Conservation (phyloP, 495 filamentous ascomycete species). For the Xylaria curta region DNA sequence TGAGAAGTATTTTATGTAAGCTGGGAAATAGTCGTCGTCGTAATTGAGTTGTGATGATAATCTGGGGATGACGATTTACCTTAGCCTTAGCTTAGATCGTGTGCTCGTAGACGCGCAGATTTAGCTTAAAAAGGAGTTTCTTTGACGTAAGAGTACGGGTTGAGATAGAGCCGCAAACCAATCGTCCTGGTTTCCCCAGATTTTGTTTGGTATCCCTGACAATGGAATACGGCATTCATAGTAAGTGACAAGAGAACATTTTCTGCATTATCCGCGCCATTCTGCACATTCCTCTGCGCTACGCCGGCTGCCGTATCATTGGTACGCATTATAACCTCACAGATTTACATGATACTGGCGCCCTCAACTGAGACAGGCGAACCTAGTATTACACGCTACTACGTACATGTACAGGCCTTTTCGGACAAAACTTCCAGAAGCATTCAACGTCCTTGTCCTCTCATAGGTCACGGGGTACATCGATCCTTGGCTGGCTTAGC, state of each 20-base stretch:
- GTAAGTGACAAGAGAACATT: not conserved
- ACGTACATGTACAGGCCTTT: too few species aligned
- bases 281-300: not conserved
- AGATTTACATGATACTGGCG: not conserved
- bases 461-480: conserved; percentile 8
- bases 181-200: conserved; percentile 16
- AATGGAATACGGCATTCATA: not conserved
- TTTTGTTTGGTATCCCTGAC: conserved; percentile 5
- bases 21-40: not conserved
- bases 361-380: not conserved
- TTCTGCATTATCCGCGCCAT: not conserved
- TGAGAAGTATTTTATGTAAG: not conserved
- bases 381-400: not conserved
- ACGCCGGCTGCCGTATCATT: not conserved
- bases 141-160: conserved; percentile 11
- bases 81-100: not conserved
- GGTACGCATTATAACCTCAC: not conserved
- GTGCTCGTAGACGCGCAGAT: not conserved
- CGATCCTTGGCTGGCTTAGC: conserved; percentile 3
- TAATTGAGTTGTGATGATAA: not conserved
- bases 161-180: conserved; percentile 11
- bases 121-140: not conserved
- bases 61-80: not conserved
- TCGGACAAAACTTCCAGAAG: conserved; percentile 20
- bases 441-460: not conserved